A percentile compares a stretch with the other conserved stretches of the same genome.
Evolutionary conservation across 2,329 filamentous ascomycete genomes (phyloP).

Genomic region (Drechslerella coelobrocha): DNA sequence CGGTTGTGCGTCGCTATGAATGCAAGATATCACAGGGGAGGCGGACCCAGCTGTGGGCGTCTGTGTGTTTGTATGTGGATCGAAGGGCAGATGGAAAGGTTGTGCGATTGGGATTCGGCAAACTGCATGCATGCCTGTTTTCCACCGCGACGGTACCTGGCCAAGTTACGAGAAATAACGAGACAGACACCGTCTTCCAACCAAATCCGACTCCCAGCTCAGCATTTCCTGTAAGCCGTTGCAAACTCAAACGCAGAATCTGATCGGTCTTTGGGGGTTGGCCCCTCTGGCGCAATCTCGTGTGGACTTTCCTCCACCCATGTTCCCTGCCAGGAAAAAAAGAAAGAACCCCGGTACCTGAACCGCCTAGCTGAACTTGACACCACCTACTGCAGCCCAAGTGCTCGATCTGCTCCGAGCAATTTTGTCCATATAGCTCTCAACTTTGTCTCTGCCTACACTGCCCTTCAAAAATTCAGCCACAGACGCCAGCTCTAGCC

Average conservation of each 20-base stretch:
- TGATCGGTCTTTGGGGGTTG: not conserved
- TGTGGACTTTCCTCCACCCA: not conserved
- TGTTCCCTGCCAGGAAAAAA: not conserved
- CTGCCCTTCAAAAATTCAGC: conserved; percentile 31
- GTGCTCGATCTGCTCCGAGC: conserved; percentile 34
- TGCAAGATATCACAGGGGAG: too few species aligned
- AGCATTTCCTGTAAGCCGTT: not conserved
- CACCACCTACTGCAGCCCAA: conserved; percentile 31
- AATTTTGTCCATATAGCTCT: conserved; percentile 48
- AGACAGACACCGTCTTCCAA: not conserved
- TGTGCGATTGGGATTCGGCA: not conserved
- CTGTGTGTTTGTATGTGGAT: not conserved
- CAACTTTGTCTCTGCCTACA: conserved; percentile 39
- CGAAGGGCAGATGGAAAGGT: not conserved
- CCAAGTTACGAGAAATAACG: not conserved
- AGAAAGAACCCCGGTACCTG: not conserved
- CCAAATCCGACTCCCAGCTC: not conserved
- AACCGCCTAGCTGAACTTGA: conserved; percentile 39
- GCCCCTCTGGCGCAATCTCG: conserved; percentile 1
- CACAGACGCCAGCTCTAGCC: conserved; percentile 44
- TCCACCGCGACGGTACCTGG: too few species aligned
- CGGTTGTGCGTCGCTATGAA: not conserved
- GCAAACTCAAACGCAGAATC: not conserved
- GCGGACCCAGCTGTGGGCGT: too few species aligned
- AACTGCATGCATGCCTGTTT: not conserved